Conservation (phyloP, 495 filamentous ascomycete genomes). For the Penicillium bialowiezense region DNA sequence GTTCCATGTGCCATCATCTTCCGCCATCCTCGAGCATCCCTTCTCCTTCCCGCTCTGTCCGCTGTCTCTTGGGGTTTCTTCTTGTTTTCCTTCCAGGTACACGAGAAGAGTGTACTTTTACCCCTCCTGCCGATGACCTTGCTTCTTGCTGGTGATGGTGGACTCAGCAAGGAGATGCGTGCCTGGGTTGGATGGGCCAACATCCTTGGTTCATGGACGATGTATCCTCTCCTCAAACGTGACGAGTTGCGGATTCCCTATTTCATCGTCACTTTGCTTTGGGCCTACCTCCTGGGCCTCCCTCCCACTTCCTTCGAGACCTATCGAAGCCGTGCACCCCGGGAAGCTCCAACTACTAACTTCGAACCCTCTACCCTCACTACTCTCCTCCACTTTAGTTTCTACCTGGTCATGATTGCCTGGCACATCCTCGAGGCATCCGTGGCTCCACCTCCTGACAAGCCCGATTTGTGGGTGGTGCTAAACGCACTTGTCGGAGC, state of each 20-base stretch:
- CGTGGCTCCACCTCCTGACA: conserved; percentile 62
- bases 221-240: conserved; percentile 84
- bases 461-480: conserved; percentile 94
- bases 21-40: conserved; percentile 67
- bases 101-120: conserved; percentile 93
- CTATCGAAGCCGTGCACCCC: conserved; percentile 49
- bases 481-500: conserved; percentile 82
- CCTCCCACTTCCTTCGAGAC: conserved; percentile 70
- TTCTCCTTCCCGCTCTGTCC: conserved; percentile 76
- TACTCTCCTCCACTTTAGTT: conserved; percentile 65
- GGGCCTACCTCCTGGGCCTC: conserved; percentile 85
- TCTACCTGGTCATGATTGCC: conserved; percentile 70
- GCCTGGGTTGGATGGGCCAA: conserved; percentile 95
- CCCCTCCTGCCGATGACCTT: conserved; percentile 91
- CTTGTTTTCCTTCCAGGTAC: conserved; percentile 93
- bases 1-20: conserved; percentile 79
- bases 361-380: conserved; percentile 50
- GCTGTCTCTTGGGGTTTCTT: conserved; percentile 95
- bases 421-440: conserved; percentile 78
- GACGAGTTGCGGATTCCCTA: conserved; percentile 86
- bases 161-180: conserved; percentile 68
- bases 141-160: conserved; percentile 71
- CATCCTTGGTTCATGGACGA: conserved; percentile 85
- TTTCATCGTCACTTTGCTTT: conserved; percentile 74
- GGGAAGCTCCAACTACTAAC: conserved; percentile 35